phyloP scores from a whole-genome alignment of 179 eudicot genomes.

The Silene noctiflora region DNA sequence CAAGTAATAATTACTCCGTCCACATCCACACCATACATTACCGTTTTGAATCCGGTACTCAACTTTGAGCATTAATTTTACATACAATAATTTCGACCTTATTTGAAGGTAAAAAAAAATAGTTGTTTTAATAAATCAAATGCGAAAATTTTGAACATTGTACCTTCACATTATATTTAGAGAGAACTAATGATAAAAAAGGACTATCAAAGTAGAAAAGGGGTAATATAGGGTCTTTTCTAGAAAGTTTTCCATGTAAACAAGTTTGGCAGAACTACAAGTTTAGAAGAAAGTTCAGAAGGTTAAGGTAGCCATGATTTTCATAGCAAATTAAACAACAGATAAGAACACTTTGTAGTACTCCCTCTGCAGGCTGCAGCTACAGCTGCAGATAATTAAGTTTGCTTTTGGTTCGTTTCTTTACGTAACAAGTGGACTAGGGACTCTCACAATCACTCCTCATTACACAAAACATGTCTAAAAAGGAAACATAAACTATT shows the following conservation, averaged over 20 bases:
- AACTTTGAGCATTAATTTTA: not conserved
- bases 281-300: not conserved
- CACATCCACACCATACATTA: too few species aligned
- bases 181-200: too few species aligned
- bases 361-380: not conserved
- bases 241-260: not conserved
- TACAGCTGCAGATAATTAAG: not conserved
- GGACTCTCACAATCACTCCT: not conserved
- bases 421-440: too few species aligned
- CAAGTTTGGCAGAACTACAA: not conserved
- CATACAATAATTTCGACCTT: too few species aligned
- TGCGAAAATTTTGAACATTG: not conserved
- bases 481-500: not conserved
- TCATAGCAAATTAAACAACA: not conserved
- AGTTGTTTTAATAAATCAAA: not conserved
- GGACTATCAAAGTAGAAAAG: not conserved
- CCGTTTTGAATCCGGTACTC: not conserved
- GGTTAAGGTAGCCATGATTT: not conserved
- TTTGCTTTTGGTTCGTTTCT: not conserved
- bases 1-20: too few species aligned
- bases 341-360: not conserved
- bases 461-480: not conserved
- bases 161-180: not conserved
- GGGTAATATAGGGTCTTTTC: not conserved
- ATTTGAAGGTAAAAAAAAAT: not conserved